phyloP scores from a whole-genome alignment of 2,329 filamentous ascomycete genomes.

The Cordyceps farinosa region DNA sequence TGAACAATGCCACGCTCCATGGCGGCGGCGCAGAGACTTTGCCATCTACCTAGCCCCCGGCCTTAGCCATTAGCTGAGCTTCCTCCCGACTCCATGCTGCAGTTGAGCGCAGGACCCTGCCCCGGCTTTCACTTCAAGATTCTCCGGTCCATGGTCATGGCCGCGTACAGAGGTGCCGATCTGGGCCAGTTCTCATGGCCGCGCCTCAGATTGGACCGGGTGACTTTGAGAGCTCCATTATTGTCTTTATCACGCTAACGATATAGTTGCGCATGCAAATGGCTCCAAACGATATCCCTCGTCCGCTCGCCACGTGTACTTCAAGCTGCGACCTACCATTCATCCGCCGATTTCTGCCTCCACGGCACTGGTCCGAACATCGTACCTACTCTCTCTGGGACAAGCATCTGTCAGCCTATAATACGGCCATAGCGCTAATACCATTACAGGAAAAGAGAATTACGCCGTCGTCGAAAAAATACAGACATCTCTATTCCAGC shows the following conservation, averaged over 20 bases:
- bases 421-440: slow-evolving; percentile 35
- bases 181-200: slow-evolving; percentile 32
- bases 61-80: background rate
- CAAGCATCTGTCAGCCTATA: slow-evolving; percentile 33
- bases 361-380: slow-evolving; percentile 35
- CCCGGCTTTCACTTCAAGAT: slow-evolving; percentile 25
- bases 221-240: slow-evolving; percentile 25
- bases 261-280: slow-evolving; percentile 22
- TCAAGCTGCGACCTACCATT: slow-evolving; percentile 41
- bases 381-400: slow-evolving; percentile 37
- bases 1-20: background rate
- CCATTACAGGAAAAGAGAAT: slow-evolving; percentile 34
- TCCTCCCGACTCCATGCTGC: slow-evolving; percentile 19
- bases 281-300: slow-evolving; percentile 23
- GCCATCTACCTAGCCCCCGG: background rate
- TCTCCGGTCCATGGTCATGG: slow-evolving; percentile 22
- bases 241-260: slow-evolving; percentile 25
- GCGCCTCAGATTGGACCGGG: slow-evolving; percentile 25
- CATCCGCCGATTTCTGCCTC: slow-evolving; percentile 39
- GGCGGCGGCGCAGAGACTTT: background rate
- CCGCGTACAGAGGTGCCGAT: slow-evolving; percentile 27
- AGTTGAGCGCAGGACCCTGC: slow-evolving; percentile 21
- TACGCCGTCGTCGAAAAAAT: slow-evolving; percentile 26
- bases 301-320: slow-evolving; percentile 27
- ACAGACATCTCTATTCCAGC: slow-evolving; percentile 32